Evolutionary conservation across 2,329 filamentous ascomycete genomes (phyloP).

Genomic region (Aspergillus pseudoglaucus): DNA sequence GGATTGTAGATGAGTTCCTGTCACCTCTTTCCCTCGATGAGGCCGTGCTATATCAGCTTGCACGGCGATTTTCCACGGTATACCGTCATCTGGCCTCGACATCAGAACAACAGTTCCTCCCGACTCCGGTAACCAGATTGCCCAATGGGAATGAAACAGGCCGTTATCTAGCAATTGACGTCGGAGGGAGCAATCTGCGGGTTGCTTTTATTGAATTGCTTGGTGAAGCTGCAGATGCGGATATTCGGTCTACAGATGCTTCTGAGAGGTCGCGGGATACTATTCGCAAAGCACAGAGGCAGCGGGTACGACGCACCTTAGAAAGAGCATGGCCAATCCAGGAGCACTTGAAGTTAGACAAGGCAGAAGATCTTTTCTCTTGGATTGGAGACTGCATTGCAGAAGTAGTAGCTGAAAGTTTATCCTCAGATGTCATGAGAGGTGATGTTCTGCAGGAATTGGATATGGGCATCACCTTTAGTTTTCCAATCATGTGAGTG

Average conservation of each 20-base stretch:
- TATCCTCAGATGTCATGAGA: constrained; percentile 34
- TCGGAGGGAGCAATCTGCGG: constrained; percentile 51
- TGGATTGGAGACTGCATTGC: constrained; percentile 77
- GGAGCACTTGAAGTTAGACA: constrained; percentile 54
- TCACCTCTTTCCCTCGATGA: constrained; percentile 37
- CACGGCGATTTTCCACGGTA: constrained; percentile 40
- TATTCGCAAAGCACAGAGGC: constrained; percentile 42
- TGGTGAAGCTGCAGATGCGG: constrained; percentile 36
- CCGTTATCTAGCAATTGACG: constrained; percentile 51
- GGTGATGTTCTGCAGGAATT: constrained; percentile 38
- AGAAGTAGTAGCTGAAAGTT: constrained; percentile 56
- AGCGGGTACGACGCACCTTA: constrained; percentile 40
- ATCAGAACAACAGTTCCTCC: constrained; percentile 43
- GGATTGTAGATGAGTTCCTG: constrained; percentile 35
- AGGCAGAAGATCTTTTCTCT: constrained; percentile 67
- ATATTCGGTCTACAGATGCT: constrained; percentile 24
- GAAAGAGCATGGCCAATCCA: constrained; percentile 50
- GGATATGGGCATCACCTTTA: constrained; percentile 46
- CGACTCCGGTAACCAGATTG: constrained; percentile 41
- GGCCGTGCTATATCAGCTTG: constrained; percentile 38
- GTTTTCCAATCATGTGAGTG: constrained; percentile 46
- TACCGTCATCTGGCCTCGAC: constrained; percentile 39
- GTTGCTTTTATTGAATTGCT: constrained; percentile 52
- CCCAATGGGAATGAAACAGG: constrained; percentile 49
- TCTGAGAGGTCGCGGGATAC: constrained; percentile 37